Percentiles rank a stretch among this genome's conserved stretches.
Evolutionary conservation across 257 asterid species (phyloP).

Genomic region (Penstemon eatonii): DNA sequence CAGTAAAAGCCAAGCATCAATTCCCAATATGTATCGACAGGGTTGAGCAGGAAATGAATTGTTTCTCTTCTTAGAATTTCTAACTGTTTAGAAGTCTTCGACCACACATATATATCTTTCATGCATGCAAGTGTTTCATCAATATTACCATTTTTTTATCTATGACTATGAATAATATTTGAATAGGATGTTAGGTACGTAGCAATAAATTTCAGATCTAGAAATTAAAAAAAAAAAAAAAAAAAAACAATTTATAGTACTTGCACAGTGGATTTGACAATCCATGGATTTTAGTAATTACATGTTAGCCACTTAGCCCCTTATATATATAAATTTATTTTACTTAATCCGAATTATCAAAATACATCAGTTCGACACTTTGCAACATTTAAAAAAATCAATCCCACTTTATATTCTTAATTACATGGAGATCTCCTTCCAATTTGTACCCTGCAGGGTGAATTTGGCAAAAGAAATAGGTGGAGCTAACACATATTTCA

Average conservation of each 20-base stretch:
- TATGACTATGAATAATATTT: conserved; percentile 23
- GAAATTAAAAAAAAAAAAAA: too few relatives aligned
- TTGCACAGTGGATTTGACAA: conserved; percentile 14
- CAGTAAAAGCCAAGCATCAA: neutral
- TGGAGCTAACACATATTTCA: too few relatives aligned
- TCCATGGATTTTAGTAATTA: neutral
- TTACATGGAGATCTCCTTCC: too few relatives aligned
- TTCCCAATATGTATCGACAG: conserved; percentile 20
- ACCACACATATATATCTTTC: neutral
- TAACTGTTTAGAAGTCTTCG: conserved; percentile 40
- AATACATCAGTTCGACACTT: too few relatives aligned
- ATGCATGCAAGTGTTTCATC: conserved; percentile 12
- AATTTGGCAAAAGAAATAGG: too few relatives aligned
- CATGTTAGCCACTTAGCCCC: too few relatives aligned
- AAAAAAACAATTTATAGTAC: neutral
- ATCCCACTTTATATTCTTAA: too few relatives aligned
- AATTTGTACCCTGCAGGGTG: too few relatives aligned
- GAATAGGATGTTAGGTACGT: conserved; percentile 30
- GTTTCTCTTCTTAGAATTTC: conserved; percentile 26
- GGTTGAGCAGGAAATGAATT: conserved; percentile 25
- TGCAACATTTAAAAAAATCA: too few relatives aligned
- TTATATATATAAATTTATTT: too few relatives aligned
- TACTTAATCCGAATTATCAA: too few relatives aligned
- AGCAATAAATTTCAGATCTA: conserved; percentile 5
- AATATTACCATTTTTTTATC: conserved; percentile 28